Evolutionary conservation across 495 filamentous ascomycete species (phyloP).

Genomic region (Talaromyces stipitatus): DNA sequence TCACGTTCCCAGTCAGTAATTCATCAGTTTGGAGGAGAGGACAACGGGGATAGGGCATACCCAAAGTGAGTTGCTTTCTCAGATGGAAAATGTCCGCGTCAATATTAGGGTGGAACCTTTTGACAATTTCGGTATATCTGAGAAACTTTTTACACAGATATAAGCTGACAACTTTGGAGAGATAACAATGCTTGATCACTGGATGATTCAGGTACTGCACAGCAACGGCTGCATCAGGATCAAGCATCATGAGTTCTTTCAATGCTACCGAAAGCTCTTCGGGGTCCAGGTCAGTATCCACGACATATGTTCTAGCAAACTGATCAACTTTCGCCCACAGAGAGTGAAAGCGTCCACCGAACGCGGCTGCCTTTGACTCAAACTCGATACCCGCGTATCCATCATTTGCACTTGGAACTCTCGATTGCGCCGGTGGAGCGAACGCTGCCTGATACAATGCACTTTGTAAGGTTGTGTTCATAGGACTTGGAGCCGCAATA

Average conservation of each 20-base stretch:
- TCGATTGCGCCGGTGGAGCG: not conserved
- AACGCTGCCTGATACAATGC: not conserved
- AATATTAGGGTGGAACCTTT: constrained; percentile 11
- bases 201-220: constrained; percentile 12
- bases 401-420: not conserved
- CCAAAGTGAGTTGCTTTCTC: not conserved
- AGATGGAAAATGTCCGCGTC: constrained; percentile 13
- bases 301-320: not conserved
- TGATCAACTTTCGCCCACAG: not conserved
- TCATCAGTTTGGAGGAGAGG: not conserved
- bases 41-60: not conserved
- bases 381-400: not conserved
- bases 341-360: not conserved
- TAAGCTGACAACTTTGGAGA: constrained; percentile 19
- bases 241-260: constrained; percentile 13
- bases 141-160: constrained; percentile 14
- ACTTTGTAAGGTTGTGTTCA: not conserved
- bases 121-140: constrained; percentile 7
- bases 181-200: constrained; percentile 11
- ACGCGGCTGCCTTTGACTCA: not conserved
- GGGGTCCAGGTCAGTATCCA: constrained; percentile 1
- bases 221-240: constrained; percentile 9
- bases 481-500: not conserved
- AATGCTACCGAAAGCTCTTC: not conserved
- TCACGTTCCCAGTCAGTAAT: not conserved